Evolutionary conservation across 176 grass and related monocot species (phyloP), one percentile per base, ranked within the genome.

Genomic region (Luzula sylvatica): DNA sequence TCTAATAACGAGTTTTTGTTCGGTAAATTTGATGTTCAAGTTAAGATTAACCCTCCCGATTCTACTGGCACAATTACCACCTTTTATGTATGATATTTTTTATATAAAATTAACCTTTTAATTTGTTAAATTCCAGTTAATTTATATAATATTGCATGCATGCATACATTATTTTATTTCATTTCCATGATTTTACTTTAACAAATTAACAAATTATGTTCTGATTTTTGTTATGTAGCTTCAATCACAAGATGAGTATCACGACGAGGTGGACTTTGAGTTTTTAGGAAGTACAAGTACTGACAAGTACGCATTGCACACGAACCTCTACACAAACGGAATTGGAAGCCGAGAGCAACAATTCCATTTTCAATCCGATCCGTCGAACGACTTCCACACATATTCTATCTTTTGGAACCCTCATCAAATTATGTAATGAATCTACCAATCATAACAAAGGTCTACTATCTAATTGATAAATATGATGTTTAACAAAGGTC

Each of bases 251-350:
- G 24, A 49, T 7, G 21, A 38, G 5, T 25, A 49, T 21, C 50
- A 44, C 13, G 61, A 75, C 11, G 71, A 75, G 38, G 28, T 63
- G n/a, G 52, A 75, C 49, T 74, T 74, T 29, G 71, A 75, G 71
- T 58, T 75, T n/a, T 51, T 74, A 38, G 71, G 61, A 47, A 50
- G 23, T 32, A 58, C 2, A 15, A 58, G 15, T 14, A 30, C 43
- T 14, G 23, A 49, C 3, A 13, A 35, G 15, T 66, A 66, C 20
- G 57, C 18, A 26, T 28, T 75, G 3, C 52, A 75, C 38, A 75
- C 61, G 12, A 75, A 75, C 25, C 26, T 67, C 16, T 65, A 55
- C 42, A 58, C 60, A 9, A 48, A 27, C 50, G 71, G 61, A 41
- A 41, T 41, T 22, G 71, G 71, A 26, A 15, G 20, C 26, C 46